Evolutionary conservation across 164 flowering plant genomes (phyloP).

Genomic region (Stephania yunnanensis): DNA sequence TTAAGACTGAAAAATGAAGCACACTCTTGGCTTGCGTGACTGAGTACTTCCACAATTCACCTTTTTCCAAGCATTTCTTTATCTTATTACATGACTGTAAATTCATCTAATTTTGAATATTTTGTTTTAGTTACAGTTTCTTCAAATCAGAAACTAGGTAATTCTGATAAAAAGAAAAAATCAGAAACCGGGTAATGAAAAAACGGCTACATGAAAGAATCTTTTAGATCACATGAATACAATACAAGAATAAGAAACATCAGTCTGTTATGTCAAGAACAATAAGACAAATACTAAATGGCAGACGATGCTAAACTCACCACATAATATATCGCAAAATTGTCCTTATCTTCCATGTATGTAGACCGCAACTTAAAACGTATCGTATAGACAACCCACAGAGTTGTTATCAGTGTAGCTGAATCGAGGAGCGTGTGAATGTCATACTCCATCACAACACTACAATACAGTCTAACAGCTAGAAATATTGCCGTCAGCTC

Average conservation of each 20-base stretch:
- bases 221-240: no score
- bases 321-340: conserved; percentile 39
- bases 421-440: conserved; percentile 45
- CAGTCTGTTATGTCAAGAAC: neutral
- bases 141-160: no score
- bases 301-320: conserved; percentile 17
- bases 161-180: no score
- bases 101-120: no score
- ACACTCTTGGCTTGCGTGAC: no score
- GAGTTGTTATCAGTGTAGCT: conserved; percentile 38
- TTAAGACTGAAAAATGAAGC: no score
- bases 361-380: conserved; percentile 31
- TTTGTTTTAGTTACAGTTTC: no score
- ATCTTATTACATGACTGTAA: no score
- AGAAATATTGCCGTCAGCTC: conserved; percentile 44
- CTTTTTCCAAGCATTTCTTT: no score
- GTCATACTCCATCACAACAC: conserved; percentile 52
- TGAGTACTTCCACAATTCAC: no score
- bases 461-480: conserved; percentile 50
- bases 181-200: no score
- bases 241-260: neutral
- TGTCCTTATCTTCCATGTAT: conserved; percentile 42
- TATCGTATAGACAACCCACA: conserved; percentile 41
- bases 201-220: no score
- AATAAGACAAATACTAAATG: neutral